A percentile compares a stretch with the other conserved stretches of the same genome.
Evolutionary conservation across 805 yeast genomes (phyloP).

Genomic region (Torulaspora indica): DNA sequence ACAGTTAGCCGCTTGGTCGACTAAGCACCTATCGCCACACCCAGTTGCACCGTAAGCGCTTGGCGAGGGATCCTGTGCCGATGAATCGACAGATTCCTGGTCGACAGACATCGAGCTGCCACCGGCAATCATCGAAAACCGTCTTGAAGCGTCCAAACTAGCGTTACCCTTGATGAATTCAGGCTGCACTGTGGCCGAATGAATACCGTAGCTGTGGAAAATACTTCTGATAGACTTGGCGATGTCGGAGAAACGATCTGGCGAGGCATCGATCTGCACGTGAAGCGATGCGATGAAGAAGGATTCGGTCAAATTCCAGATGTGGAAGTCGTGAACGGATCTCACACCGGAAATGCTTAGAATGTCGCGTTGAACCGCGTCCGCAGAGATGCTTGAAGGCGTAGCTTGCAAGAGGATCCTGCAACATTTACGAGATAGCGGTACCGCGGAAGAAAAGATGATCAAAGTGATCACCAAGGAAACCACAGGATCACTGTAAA

Average conservation of each 20-base stretch:
- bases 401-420: constrained; percentile 89
- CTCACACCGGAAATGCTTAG: constrained; percentile 64
- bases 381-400: constrained; percentile 76
- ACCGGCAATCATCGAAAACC: constrained; percentile 35
- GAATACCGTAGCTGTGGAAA: constrained; percentile 79
- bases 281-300: constrained; percentile 85
- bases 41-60: constrained; percentile 37
- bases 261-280: constrained; percentile 62
- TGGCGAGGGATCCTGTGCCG: constrained; percentile 15
- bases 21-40: constrained; percentile 41
- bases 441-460: constrained; percentile 87
- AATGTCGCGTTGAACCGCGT: constrained; percentile 65
- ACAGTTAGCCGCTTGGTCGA: constrained; percentile 52
- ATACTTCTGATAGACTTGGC: constrained; percentile 74
- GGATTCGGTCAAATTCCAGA: constrained; percentile 91
- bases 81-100: constrained; percentile 10
- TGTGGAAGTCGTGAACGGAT: constrained; percentile 91
- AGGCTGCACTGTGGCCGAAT: constrained; percentile 94
- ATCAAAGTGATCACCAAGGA: constrained; percentile 82
- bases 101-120: constrained; percentile 24
- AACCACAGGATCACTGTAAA: constrained; percentile 77
- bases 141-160: constrained; percentile 33
- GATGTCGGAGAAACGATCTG: constrained; percentile 62
- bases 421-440: constrained; percentile 80
- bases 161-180: constrained; percentile 55